Evolutionary conservation across 78 protist species (phyloP), one percentile per base, ranked within the genome.

Genomic region (Chrysochromulina parva): DNA sequence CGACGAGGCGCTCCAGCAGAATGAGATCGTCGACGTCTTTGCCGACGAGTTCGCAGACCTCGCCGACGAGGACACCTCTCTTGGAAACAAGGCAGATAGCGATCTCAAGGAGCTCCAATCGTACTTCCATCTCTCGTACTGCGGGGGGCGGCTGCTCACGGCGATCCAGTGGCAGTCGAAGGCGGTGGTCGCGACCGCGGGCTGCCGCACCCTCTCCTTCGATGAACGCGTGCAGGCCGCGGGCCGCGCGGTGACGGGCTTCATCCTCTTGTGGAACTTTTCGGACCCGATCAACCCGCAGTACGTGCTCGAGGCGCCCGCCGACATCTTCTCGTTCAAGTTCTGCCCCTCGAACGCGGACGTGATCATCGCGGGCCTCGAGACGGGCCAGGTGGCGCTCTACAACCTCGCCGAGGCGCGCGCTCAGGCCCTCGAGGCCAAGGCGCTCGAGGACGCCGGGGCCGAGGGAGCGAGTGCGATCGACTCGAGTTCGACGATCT

Each of bases 221-320:
- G 92, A 90, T 48, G 88, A 80, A 58, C 88, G 84, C 28, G 85
- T 91, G 47, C 81, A 76, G 38, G 53, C 48, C 2, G 85, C 76
- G 26, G 93, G 93, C 38, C 52, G 55, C 59, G 90, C 73, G 81
- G 87, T 50, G 22, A 54, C 22, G 54, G 88, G 90, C 1, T 52
- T 58, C 69, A 28, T 85, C 2, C 90, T 91, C 24, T 57, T 91
- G 52, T 91, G 93, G 93, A 71, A 85, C 76, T 91, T 91, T 59
- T 62, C 71, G 9, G 93, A 91, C 78, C 90, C 93, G 62, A 91
- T 91, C 88, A 57, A 60, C n/a, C 93, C 93, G 11, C 90, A 74
- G 81, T 74, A 73, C 66, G 87, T 86, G 20, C 87, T 91, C 22
- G 90, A 91, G 66, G 86, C 90, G 7, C 93, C 92, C 3, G 11